These are phyloP conservation scores for Rhynchosporium graminicola DNA, from an alignment of 2,329 filamentous ascomycete genomes.

Conservation along the genomic window DNA sequence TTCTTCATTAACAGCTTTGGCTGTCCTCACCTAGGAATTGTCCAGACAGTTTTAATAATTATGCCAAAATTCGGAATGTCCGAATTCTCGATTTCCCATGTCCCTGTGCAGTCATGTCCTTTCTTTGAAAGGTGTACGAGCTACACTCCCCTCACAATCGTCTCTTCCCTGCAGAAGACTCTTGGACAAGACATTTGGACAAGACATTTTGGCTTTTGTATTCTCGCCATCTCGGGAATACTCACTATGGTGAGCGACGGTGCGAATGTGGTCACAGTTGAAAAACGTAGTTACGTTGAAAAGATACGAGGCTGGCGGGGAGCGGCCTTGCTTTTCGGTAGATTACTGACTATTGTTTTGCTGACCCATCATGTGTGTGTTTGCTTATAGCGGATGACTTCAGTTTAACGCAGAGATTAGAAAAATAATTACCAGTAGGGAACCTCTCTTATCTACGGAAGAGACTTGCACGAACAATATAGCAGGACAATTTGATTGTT, in stretches of 20 bases:
- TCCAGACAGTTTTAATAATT: too few species aligned
- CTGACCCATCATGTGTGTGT: background rate
- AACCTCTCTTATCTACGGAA: background rate
- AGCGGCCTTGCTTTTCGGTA: background rate
- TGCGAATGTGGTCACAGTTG: background rate
- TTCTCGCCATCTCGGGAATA: background rate
- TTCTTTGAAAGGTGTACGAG: too few species aligned
- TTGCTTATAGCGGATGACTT: background rate
- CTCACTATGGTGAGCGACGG: background rate
- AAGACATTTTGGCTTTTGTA: background rate
- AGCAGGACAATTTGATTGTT: background rate
- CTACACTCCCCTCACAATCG: background rate
- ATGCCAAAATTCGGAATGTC: too few species aligned
- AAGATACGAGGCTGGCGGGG: background rate
- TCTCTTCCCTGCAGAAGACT: background rate
- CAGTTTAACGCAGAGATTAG: background rate
- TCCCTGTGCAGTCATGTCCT: background rate
- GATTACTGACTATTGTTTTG: background rate
- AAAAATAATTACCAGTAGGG: background rate
- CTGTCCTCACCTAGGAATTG: too few species aligned
- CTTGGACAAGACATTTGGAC: background rate
- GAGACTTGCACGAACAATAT: background rate
- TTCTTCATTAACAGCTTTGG: too few species aligned
- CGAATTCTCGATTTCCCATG: too few species aligned
- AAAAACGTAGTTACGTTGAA: background rate